Conservation (phyloP, 352 stramenopile genomes). For the Bremia lactucae region DNA sequence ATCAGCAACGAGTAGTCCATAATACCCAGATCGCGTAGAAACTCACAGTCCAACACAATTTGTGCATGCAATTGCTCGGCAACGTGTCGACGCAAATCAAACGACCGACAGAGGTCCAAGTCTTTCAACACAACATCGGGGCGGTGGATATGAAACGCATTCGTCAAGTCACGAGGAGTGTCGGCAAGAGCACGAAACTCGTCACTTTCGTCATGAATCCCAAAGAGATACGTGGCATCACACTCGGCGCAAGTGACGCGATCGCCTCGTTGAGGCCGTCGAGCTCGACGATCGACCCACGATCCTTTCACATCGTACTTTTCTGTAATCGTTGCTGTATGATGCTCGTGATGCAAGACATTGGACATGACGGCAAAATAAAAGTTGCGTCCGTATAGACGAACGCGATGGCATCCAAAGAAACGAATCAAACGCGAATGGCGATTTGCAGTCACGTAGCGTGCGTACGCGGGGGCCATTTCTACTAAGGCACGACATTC, state of each 20-base stretch:
- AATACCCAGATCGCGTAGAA: conserved; percentile 55
- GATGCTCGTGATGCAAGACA: conserved; percentile 45
- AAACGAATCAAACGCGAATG: conserved; percentile 73
- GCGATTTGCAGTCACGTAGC: conserved; percentile 47
- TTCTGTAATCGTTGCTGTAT: conserved; percentile 50
- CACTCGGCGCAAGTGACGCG: conserved; percentile 58
- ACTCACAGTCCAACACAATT: conserved; percentile 43
- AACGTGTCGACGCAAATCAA: conserved; percentile 26
- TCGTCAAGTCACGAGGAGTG: conserved; percentile 3
- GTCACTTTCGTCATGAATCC: conserved; percentile 23
- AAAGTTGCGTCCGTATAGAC: conserved; percentile 70
- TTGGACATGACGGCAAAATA: conserved; percentile 80
- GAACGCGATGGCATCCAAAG: conserved; percentile 75
- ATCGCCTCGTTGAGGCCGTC: conserved; percentile 35
- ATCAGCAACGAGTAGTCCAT: conserved; percentile 77
- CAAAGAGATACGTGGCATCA: conserved; percentile 40
- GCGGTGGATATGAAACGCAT: conserved; percentile 37
- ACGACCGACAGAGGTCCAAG: conserved; percentile 38
- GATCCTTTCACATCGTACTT: conserved; percentile 76
- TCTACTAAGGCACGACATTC: conserved; percentile 62
- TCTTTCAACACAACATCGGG: conserved; percentile 67
- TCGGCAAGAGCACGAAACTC: no score
- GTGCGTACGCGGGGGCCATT: conserved; percentile 60
- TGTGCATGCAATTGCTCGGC: conserved; percentile 36
- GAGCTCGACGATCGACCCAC: conserved; percentile 53